Evolutionary conservation across 2,329 filamentous ascomycete genomes (phyloP).

Genomic region (Paraconiothyrium sp.): DNA sequence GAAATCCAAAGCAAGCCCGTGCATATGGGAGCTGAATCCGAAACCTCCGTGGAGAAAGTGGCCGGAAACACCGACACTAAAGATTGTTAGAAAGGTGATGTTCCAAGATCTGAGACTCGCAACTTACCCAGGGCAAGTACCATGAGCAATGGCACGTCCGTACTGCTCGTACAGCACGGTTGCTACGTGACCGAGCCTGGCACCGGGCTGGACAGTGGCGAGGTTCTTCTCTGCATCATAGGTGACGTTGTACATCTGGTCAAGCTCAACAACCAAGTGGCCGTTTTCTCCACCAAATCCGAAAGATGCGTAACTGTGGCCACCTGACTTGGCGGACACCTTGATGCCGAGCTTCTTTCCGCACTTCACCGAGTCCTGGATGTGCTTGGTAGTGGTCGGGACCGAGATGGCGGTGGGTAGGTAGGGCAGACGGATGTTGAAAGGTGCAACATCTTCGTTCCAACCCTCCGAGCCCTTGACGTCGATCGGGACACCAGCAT

Average conservation of each 20-base stretch:
- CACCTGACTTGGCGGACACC: constrained; percentile 67
- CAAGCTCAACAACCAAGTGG: constrained; percentile 55
- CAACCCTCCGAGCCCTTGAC: constrained; percentile 19
- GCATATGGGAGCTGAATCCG: constrained; percentile 25
- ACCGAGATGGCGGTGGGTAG: constrained; percentile 63
- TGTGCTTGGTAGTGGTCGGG: constrained; percentile 59
- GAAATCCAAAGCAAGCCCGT: constrained; percentile 25
- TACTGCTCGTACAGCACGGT: constrained; percentile 27
- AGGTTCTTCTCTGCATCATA: constrained; percentile 48
- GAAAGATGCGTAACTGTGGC: constrained; percentile 65
- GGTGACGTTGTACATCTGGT: constrained; percentile 52
- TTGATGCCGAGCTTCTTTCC: constrained; percentile 59
- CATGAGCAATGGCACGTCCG: constrained; percentile 53
- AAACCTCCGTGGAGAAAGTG: constrained; percentile 26
- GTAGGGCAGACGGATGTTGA: constrained; percentile 31
- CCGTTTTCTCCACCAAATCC: constrained; percentile 57
- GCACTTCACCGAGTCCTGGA: constrained; percentile 64
- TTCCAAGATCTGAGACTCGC: neutral
- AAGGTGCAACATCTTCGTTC: constrained; percentile 23
- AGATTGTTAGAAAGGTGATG: constrained; percentile 3
- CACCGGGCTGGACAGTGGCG: constrained; percentile 56
- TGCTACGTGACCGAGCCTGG: constrained; percentile 49
- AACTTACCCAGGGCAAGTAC: constrained; percentile 59
- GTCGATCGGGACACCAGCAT: constrained; percentile 25
- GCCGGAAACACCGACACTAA: constrained; percentile 24